These are phyloP conservation scores for Lasiodiplodia theobromae DNA, from an alignment of 2,329 filamentous ascomycete genomes.

Conservation along the genomic window DNA sequence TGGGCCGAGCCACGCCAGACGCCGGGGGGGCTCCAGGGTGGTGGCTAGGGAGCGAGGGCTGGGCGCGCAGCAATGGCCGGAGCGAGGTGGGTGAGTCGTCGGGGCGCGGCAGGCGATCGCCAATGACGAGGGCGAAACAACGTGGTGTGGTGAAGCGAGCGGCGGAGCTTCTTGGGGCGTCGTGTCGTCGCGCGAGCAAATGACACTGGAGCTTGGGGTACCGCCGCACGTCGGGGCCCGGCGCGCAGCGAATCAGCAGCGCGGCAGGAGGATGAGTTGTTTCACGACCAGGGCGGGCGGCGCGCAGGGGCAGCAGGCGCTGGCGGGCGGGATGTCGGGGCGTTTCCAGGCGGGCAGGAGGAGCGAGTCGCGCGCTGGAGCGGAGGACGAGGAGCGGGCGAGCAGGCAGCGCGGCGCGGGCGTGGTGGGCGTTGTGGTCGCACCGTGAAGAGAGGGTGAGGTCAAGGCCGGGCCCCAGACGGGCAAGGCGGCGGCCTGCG, in stretches of 20 bases:
- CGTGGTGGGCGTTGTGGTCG: constrained; percentile 22
- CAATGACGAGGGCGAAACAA: constrained; percentile 26
- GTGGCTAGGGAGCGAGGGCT: constrained; percentile 22
- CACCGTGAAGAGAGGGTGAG: constrained; percentile 23
- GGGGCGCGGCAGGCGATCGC: constrained; percentile 27
- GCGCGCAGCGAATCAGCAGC: constrained; percentile 30
- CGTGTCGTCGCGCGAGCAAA: constrained; percentile 31
- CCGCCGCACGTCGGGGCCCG: constrained; percentile 22
- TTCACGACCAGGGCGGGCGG: constrained; percentile 30
- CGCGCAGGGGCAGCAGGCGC: constrained; percentile 12
- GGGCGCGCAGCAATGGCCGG: constrained; percentile 17
- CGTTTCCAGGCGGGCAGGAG: constrained; percentile 22
- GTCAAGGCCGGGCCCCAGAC: constrained; percentile 21
- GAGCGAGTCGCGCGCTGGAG: constrained; percentile 6
- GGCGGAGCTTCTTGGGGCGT: constrained; percentile 16
- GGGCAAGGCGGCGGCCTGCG: constrained; percentile 24
- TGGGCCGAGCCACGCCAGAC: constrained; percentile 31
- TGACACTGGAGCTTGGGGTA: constrained; percentile 30
- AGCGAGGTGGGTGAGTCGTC: constrained; percentile 24
- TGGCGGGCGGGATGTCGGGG: constrained; percentile 8
- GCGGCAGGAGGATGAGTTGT: constrained; percentile 29
- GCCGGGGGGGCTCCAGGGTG: constrained; percentile 30
- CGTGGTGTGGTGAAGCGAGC: constrained; percentile 26
- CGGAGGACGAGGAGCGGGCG: not conserved
- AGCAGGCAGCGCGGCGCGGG: constrained; percentile 10